Conservation (phyloP, 768 basidiomycete species). For the Psilocybe azurescens region DNA sequence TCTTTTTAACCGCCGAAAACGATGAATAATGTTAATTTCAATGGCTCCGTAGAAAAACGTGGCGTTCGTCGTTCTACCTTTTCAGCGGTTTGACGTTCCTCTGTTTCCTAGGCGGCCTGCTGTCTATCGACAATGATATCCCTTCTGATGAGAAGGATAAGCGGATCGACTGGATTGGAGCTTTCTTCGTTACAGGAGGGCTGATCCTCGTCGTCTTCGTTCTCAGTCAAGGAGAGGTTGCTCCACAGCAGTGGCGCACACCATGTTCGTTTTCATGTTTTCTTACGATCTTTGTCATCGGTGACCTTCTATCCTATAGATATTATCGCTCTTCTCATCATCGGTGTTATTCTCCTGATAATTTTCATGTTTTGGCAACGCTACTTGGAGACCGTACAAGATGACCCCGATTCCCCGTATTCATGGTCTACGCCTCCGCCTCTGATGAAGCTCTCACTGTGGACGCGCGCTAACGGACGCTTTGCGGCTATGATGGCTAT, state of each 20-base stretch:
- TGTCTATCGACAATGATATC: conserved; percentile 68
- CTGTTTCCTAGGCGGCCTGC: conserved; percentile 54
- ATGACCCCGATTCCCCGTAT: conserved; percentile 22
- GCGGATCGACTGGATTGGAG: conserved; percentile 82
- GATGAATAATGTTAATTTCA: not conserved
- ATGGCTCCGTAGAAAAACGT: conserved; percentile 45
- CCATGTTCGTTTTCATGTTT: conserved; percentile 23
- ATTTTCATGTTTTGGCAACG: conserved; percentile 72
- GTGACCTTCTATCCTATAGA: conserved; percentile 40
- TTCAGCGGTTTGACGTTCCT: conserved; percentile 60
- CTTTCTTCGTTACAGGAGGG: conserved; percentile 64
- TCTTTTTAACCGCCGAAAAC: conserved; percentile 21
- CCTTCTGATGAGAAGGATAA: conserved; percentile 45
- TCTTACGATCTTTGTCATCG: not conserved
- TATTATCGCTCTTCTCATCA: conserved; percentile 70
- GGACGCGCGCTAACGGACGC: conserved; percentile 65
- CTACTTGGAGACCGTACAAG: conserved; percentile 54
- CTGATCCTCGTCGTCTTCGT: conserved; percentile 76
- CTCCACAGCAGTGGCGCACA: conserved; percentile 67
- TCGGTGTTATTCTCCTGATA: conserved; percentile 60
- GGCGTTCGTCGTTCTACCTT: conserved; percentile 71
- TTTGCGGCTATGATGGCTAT: conserved; percentile 66
- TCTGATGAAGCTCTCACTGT: conserved; percentile 66
- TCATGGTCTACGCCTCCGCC: conserved; percentile 55
- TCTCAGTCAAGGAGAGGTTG: conserved; percentile 67